Conservation (phyloP, 1,284 basidiomycete genomes). For the Austroboletus olivaceoglutinosus region DNA sequence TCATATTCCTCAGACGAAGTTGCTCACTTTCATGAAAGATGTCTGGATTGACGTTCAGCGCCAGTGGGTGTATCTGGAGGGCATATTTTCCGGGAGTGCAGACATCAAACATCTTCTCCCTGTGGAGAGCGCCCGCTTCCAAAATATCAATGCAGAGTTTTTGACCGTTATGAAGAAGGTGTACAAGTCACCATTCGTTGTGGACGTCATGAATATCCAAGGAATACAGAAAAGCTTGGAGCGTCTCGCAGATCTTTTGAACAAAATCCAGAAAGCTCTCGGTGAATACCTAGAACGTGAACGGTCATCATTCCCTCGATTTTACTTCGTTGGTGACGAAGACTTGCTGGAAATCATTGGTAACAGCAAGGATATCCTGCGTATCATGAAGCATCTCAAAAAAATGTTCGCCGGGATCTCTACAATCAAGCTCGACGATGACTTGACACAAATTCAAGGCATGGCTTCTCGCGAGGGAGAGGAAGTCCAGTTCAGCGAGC, state of each 20-base stretch:
- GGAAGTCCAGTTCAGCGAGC: conserved; percentile 79
- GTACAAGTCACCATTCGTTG: conserved; percentile 96
- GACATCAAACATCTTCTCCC: conserved; percentile 99
- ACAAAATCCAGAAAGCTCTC: conserved; percentile 99
- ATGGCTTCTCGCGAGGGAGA: conserved; percentile 97
- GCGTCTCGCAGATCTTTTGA: conserved; percentile 91
- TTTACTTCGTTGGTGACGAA: conserved; percentile 99
- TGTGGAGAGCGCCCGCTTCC: conserved; percentile 94
- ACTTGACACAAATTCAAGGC: conserved; percentile 81
- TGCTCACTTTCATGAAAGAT: conserved; percentile 48
- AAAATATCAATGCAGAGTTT: conserved; percentile 99
- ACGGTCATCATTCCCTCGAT: conserved; percentile 95
- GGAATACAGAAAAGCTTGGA: conserved; percentile 97
- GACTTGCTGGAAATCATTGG: conserved; percentile 99
- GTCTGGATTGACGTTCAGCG: conserved; percentile 99
- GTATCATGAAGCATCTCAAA: conserved; percentile 98
- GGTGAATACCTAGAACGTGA: conserved; percentile 99
- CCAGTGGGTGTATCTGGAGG: conserved; percentile 99
- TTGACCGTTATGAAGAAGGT: conserved; percentile 99
- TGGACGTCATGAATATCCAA: conserved; percentile 96
- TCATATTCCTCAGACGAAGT: not conserved
- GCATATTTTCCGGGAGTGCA: conserved; percentile 98
- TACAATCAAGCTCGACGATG: conserved; percentile 86
- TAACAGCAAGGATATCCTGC: conserved; percentile 97
- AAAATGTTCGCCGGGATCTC: conserved; percentile 99